phyloP scores from a whole-genome alignment of 1,284 basidiomycete species.

The Macrocystidia cucumis region DNA sequence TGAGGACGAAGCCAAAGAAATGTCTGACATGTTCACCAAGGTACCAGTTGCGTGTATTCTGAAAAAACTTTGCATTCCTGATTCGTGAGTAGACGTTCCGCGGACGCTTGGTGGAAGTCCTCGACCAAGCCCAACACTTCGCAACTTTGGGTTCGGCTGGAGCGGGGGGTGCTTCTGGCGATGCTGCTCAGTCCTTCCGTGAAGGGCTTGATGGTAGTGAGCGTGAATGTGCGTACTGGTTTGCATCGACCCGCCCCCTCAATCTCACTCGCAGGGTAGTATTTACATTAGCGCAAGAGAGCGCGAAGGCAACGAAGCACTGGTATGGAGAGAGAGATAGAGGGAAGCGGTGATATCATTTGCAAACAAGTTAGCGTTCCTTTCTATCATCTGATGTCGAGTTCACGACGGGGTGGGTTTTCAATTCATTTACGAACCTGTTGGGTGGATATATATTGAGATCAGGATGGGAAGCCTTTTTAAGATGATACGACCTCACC shows the following conservation, averaged over 20 bases:
- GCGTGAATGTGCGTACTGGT: slow-evolving; percentile 62
- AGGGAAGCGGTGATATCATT: slow-evolving; percentile 30
- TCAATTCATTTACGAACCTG: slow-evolving; percentile 50
- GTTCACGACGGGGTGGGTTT: slow-evolving; percentile 19
- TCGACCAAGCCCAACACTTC: slow-evolving; percentile 89
- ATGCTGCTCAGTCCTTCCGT: slow-evolving; percentile 67
- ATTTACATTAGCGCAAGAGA: slow-evolving; percentile 79
- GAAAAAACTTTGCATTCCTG: slow-evolving; percentile 4
- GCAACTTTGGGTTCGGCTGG: slow-evolving; percentile 62
- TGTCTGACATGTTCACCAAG: slow-evolving; percentile 63
- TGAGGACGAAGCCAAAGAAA: slow-evolving; percentile 59
- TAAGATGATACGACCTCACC: slow-evolving; percentile 33
- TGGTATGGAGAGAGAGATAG: slow-evolving; percentile 78
- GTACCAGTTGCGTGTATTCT: slow-evolving; percentile 31
- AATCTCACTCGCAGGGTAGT: slow-evolving; percentile 36
- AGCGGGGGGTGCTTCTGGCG: slow-evolving; percentile 40
- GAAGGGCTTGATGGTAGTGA: slow-evolving; percentile 87
- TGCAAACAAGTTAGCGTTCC: slow-evolving; percentile 9
- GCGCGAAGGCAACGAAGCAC: slow-evolving; percentile 62
- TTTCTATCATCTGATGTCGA: too few species aligned
- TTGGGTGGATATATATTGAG: slow-evolving; percentile 14
- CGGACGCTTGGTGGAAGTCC: slow-evolving; percentile 69
- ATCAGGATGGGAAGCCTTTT: slow-evolving; percentile 15
- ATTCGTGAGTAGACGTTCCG: slow-evolving; percentile 61
- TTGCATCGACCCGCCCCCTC: background rate